phyloP scores from a whole-genome alignment of 2,329 filamentous ascomycete species.

The Aspergillus nomiae region DNA sequence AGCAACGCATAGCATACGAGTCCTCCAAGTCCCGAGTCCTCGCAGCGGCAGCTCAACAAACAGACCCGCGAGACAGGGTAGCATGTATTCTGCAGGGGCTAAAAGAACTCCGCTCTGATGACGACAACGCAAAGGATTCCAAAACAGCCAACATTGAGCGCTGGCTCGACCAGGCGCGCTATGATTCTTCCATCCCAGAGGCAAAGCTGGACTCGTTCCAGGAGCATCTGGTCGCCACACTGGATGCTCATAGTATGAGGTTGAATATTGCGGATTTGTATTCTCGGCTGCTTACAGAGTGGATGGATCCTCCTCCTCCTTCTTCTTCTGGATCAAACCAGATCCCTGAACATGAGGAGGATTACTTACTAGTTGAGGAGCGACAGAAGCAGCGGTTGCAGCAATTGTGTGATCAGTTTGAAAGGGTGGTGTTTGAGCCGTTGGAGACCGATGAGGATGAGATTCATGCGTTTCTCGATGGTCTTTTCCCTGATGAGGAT shows the following conservation, averaged over 20 bases:
- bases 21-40: slow-evolving; percentile 20
- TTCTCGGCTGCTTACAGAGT: slow-evolving; percentile 43
- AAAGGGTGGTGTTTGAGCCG: slow-evolving; percentile 42
- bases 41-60: slow-evolving; percentile 5
- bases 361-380: slow-evolving; percentile 33
- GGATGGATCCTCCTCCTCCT: slow-evolving; percentile 32
- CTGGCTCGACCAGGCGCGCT: slow-evolving; percentile 40
- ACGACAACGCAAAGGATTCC: slow-evolving; percentile 10
- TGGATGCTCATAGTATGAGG: slow-evolving; percentile 41
- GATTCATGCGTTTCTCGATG: slow-evolving; percentile 35
- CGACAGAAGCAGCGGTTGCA: slow-evolving; percentile 40
- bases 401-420: slow-evolving; percentile 43
- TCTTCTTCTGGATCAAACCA: not conserved
- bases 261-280: slow-evolving; percentile 31
- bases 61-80: slow-evolving; percentile 8
- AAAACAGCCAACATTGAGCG: slow-evolving; percentile 33
- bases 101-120: slow-evolving; percentile 18
- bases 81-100: slow-evolving; percentile 11
- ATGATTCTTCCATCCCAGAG: slow-evolving; percentile 39
- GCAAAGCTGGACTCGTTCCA: slow-evolving; percentile 36
- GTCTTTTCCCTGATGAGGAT: slow-evolving; percentile 33
- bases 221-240: slow-evolving; percentile 30
- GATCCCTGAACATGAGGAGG: slow-evolving; percentile 21
- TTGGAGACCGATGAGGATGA: slow-evolving; percentile 34
- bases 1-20: slow-evolving; percentile 22